These are phyloP conservation scores for Plantago ovata DNA, from an alignment of 257 asterid genomes.

Conservation along the genomic window DNA sequence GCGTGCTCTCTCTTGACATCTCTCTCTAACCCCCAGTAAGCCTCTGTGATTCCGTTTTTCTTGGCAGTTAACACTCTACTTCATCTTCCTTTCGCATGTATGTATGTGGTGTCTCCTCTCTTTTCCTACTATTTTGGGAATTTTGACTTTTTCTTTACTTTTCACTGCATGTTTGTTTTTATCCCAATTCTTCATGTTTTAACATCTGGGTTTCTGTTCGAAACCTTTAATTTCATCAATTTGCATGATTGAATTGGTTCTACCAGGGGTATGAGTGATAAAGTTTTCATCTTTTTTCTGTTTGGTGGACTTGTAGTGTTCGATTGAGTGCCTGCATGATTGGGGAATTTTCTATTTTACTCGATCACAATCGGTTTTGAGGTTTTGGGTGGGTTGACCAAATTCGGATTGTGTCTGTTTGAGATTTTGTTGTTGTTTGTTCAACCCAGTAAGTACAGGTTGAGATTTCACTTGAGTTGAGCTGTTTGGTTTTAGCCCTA, in stretches of 20 bases:
- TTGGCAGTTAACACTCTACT: slow-evolving; percentile 29
- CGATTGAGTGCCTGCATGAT: slow-evolving; percentile 10
- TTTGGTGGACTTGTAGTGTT: slow-evolving; percentile 19
- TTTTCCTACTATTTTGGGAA: slow-evolving; percentile 23
- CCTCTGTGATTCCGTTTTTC: slow-evolving; percentile 2
- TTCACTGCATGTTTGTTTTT: slow-evolving; percentile 21
- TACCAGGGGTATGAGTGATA: slow-evolving; percentile 18
- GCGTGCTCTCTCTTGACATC: not conserved
- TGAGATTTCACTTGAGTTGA: slow-evolving; percentile 13
- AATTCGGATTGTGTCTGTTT: not conserved
- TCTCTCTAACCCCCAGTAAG: slow-evolving; percentile 26
- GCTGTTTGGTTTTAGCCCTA: not conserved
- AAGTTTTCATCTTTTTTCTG: slow-evolving; percentile 29
- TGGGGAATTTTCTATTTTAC: slow-evolving; percentile 20
- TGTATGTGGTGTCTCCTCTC: not conserved
- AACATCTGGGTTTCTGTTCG: slow-evolving; percentile 25
- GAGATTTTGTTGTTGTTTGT: no score
- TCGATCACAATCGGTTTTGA: slow-evolving; percentile 6
- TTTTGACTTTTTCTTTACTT: slow-evolving; percentile 14
- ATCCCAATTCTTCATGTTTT: not conserved
- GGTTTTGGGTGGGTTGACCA: slow-evolving; percentile 30
- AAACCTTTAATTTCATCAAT: slow-evolving; percentile 14
- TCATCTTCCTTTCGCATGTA: no score
- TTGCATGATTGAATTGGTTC: slow-evolving; percentile 23
- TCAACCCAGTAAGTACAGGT: not conserved